Evolutionary conservation across 495 filamentous ascomycete species (phyloP).

Genomic region (Ramalina peruviana): DNA sequence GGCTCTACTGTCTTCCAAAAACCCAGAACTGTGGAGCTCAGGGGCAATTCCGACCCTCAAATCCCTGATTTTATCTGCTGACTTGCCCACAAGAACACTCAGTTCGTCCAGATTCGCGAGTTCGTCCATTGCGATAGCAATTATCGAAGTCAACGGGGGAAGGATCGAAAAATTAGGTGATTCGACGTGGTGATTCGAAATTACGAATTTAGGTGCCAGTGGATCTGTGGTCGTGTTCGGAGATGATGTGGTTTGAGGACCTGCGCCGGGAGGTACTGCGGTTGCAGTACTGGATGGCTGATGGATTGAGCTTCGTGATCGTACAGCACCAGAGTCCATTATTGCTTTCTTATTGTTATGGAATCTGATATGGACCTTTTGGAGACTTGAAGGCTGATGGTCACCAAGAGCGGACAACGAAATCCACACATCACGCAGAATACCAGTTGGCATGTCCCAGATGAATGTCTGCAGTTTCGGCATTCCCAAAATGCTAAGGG

Average conservation of each 20-base stretch:
- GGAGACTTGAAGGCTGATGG: conserved; percentile 50
- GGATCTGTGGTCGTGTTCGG: neutral
- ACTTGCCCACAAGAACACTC: conserved; percentile 64
- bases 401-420: conserved; percentile 63
- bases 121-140: conserved; percentile 82
- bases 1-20: neutral
- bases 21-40: conserved; percentile 29
- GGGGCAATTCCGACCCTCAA: conserved; percentile 65
- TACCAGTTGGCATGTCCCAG: conserved; percentile 95
- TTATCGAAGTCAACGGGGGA: conserved; percentile 65
- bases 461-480: conserved; percentile 77
- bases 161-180: conserved; percentile 78
- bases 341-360: conserved; percentile 50
- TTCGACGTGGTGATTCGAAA: conserved; percentile 47
- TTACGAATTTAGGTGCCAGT: conserved; percentile 7
- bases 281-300: conserved; percentile 12
- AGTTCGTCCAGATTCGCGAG: conserved; percentile 80
- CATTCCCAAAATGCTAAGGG: conserved; percentile 74
- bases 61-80: conserved; percentile 52
- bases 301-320: conserved; percentile 14
- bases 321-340: conserved; percentile 10
- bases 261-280: neutral
- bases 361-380: conserved; percentile 78
- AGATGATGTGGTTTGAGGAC: conserved; percentile 3
- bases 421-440: conserved; percentile 76